Evolutionary conservation across 1,284 basidiomycete genomes (phyloP), one percentile per base, ranked within the genome.

Genomic region (Mycena sp.): DNA sequence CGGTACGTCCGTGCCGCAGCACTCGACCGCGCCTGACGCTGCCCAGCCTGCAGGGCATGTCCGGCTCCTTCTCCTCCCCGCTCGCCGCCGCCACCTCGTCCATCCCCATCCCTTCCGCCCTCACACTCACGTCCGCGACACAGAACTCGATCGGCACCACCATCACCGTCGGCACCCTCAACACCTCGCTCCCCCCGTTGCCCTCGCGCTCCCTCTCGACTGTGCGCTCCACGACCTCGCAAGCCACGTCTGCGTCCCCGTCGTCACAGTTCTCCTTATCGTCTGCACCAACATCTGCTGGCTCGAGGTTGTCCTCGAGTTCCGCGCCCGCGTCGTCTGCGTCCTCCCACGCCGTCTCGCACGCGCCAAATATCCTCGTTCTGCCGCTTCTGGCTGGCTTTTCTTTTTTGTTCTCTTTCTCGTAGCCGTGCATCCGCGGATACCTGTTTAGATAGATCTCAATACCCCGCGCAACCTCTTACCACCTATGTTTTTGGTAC

Each of bases 31-130:
- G 14, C 32, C 14, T 35, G 32, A 35, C 7, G 7, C 32, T 35
- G 7, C 32, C 32, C 65, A 90, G 86, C 10, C 77, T 91, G 28
- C 72, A 78, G 38, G 78, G 79, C 38, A 89, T 91, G 88, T 78
- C 78, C 10, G 89, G 89, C 49, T 85, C 84, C 26, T 82, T 87
- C 69, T 67, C 76, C 12, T 76, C 78, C 6, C 82, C 85, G 21
- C 72, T 86, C 29, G 70, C 84, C 1, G 76, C 83, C 52, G 81
- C 83, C 40, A 85, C 83, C 56, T 77, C 83, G 4, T 64, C 78
- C 45, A 78, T 84, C 44, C 72, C 85, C 46, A 76, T 86, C 2
- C 81, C 87, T 1, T 69, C 83, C 21, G 73, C 80, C 1, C 66
- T 80, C 48, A 74, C 78, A 4, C 63, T 71, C 23, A 69, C 72